phyloP scores from a whole-genome alignment of 1,139 yeast genomes.

The Barnettozyma hawaiiensis region DNA sequence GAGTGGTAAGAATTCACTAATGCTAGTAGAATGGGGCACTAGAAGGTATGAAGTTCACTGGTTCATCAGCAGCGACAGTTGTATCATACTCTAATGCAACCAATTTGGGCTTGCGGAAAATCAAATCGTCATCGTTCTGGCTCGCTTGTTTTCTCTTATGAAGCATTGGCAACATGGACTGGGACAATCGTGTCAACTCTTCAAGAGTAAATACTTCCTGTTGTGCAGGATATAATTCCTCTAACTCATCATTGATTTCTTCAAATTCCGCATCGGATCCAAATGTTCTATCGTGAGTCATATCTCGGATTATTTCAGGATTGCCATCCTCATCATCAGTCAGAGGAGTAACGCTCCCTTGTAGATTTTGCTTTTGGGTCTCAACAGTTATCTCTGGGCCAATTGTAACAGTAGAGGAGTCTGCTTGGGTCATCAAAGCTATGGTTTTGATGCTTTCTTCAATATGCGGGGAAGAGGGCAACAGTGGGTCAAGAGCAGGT shows the following conservation, averaged over 20 bases:
- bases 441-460: constrained; percentile 15
- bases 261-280: constrained; percentile 7
- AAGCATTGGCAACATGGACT: neutral
- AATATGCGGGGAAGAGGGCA: constrained; percentile 16
- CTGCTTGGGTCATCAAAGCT: constrained; percentile 7
- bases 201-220: constrained; percentile 19
- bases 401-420: neutral
- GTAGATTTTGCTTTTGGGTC: neutral
- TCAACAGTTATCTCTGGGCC: neutral
- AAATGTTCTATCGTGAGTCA: constrained; percentile 2
- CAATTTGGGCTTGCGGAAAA: constrained; percentile 1
- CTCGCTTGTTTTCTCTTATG: neutral
- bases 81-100: neutral
- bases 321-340: neutral
- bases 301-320: neutral
- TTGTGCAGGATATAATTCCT: constrained; percentile 25
- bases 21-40: constrained; percentile 13
- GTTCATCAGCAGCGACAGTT: neutral
- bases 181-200: constrained; percentile 19
- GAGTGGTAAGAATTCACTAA: neutral
- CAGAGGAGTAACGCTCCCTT: neutral
- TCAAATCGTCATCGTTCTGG: neutral
- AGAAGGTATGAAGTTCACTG: constrained; percentile 9
- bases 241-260: constrained; percentile 24
- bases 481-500: neutral